phyloP scores from a whole-genome alignment of 352 stramenopile species.

The Achlya hypogyna region DNA sequence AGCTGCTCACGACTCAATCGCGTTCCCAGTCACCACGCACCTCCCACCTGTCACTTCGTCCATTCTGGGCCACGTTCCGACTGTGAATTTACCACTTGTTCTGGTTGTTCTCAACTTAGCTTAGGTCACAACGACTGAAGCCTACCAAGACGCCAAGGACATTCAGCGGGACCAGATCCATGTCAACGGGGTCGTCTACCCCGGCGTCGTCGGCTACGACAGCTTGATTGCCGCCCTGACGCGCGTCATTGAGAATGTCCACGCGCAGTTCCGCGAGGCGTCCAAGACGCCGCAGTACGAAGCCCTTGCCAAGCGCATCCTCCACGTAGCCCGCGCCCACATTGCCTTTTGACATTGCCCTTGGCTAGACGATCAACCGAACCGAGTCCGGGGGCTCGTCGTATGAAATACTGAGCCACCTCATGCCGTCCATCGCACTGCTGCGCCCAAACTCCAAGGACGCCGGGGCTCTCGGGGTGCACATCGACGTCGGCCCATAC shows the following conservation, averaged over 20 bases:
- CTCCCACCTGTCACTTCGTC: not conserved
- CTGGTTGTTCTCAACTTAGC: not conserved
- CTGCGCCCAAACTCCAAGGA: slow-evolving; percentile 53
- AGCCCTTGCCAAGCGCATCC: slow-evolving; percentile 30
- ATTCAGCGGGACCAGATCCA: slow-evolving; percentile 61
- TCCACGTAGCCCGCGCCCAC: slow-evolving; percentile 24
- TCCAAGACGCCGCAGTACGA: not conserved
- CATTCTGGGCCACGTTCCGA: not conserved
- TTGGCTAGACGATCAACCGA: slow-evolving; percentile 52
- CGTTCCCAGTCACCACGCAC: not conserved
- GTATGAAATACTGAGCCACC: slow-evolving; percentile 55
- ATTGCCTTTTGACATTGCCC: too few relatives aligned
- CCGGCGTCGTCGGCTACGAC: slow-evolving; percentile 49
- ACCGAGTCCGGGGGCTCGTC: slow-evolving; percentile 65
- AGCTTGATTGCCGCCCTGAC: slow-evolving; percentile 41
- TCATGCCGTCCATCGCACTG: slow-evolving; percentile 48
- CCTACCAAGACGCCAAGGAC: slow-evolving; percentile 74
- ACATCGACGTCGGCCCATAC: slow-evolving; percentile 48
- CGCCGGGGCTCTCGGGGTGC: slow-evolving; percentile 43
- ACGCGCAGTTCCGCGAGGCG: slow-evolving; percentile 21
- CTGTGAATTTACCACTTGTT: not conserved
- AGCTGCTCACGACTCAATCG: not conserved
- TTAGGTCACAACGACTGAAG: slow-evolving; percentile 38
- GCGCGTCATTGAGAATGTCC: slow-evolving; percentile 31
- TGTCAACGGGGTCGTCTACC: slow-evolving; percentile 45